These are phyloP conservation scores for Candida tibetensis DNA, from an alignment of 805 yeast species.

Conservation along the genomic window DNA sequence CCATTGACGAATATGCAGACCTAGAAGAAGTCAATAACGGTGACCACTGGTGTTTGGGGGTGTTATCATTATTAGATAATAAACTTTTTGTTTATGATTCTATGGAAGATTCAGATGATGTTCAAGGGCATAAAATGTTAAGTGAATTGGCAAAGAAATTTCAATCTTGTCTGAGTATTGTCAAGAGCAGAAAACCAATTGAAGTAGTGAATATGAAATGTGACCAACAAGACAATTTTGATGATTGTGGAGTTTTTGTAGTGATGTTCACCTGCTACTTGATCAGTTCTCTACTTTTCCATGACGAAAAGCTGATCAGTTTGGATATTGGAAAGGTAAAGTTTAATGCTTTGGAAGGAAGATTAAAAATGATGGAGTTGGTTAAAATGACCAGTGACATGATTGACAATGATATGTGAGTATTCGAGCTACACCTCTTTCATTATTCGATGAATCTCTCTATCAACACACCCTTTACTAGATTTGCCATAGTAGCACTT, in stretches of 20 bases:
- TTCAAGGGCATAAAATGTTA: slow-evolving; percentile 22
- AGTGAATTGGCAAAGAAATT: slow-evolving; percentile 21
- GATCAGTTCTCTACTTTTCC: slow-evolving; percentile 5
- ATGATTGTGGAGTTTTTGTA: slow-evolving; percentile 59
- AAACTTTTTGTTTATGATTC: slow-evolving; percentile 60
- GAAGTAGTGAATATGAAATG: slow-evolving; percentile 33
- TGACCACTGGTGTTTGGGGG: slow-evolving; percentile 71
- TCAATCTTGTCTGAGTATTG: slow-evolving; percentile 19
- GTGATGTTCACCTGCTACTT: slow-evolving; percentile 35
- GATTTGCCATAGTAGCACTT: slow-evolving; percentile 27
- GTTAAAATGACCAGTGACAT: slow-evolving; percentile 8
- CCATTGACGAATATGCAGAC: slow-evolving; percentile 39
- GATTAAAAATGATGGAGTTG: slow-evolving; percentile 35
- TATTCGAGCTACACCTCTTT: background rate
- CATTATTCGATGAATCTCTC: slow-evolving; percentile 19
- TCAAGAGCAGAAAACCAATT: slow-evolving; percentile 22
- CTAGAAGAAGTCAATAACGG: slow-evolving; percentile 62
- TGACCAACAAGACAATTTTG: slow-evolving; percentile 63
- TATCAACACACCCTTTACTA: slow-evolving; percentile 24
- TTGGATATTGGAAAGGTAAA: slow-evolving; percentile 39
- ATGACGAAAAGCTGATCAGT: slow-evolving; percentile 24
- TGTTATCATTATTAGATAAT: slow-evolving; percentile 48
- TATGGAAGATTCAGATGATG: slow-evolving; percentile 28
- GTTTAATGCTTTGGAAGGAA: slow-evolving; percentile 48
- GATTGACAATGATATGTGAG: background rate